Conservation (phyloP, 2,329 filamentous ascomycete species). For the Hortaea werneckii region DNA sequence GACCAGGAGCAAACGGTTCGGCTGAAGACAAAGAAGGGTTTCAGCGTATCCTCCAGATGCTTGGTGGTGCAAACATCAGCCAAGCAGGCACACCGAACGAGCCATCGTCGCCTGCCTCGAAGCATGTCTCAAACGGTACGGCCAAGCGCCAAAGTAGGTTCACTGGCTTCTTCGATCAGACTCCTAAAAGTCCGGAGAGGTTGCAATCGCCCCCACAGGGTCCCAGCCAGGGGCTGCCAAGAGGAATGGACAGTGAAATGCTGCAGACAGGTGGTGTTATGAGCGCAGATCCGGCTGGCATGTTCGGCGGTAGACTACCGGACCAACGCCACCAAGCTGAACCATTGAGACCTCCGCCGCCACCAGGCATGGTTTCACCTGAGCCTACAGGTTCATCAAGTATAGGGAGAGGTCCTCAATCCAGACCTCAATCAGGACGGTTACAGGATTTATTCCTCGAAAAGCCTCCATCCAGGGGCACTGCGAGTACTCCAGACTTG, state of each 20-base stretch:
- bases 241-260: constrained; percentile 1
- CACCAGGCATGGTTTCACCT: constrained; percentile 9
- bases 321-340: constrained; percentile 3
- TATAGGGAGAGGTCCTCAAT: constrained; percentile 8
- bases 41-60: constrained; percentile 16
- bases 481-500: constrained; percentile 20
- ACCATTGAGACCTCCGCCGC: constrained; percentile 6
- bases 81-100: constrained; percentile 6
- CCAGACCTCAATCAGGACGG: constrained; percentile 14
- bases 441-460: constrained; percentile 16
- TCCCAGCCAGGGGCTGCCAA: constrained; percentile 6
- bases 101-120: constrained; percentile 16
- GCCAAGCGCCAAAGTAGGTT: constrained; percentile 22
- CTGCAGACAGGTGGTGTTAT: not conserved
- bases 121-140: constrained; percentile 14
- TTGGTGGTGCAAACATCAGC: constrained; percentile 4
- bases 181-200: constrained; percentile 21
- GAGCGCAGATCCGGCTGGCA: constrained; percentile 7
- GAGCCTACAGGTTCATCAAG: constrained; percentile 14
- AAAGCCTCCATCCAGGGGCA: constrained; percentile 18
- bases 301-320: constrained; percentile 5
- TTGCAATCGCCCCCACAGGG: constrained; percentile 16
- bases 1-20: constrained; percentile 26
- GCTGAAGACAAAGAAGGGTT: constrained; percentile 79
- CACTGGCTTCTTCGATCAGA: constrained; percentile 21